A percentile compares a stretch with the other conserved stretches of the same genome.
These are phyloP conservation scores for Crithidia thermophila DNA, from an alignment of 208 protist genomes.

Conservation along the genomic window DNA sequence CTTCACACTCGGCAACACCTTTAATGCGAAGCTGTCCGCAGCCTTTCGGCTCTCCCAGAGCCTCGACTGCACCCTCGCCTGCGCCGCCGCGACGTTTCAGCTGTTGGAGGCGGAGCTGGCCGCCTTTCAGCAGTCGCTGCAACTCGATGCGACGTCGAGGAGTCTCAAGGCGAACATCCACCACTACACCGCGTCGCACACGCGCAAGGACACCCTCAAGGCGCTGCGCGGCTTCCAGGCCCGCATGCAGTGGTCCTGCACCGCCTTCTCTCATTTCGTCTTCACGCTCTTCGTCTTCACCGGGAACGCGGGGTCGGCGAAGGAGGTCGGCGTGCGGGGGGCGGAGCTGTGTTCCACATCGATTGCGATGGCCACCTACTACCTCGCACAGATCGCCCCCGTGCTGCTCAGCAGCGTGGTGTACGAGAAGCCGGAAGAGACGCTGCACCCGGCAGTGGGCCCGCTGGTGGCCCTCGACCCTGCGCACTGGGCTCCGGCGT, in stretches of 20 bases:
- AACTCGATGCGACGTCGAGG: neutral
- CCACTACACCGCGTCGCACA: constrained; percentile 4
- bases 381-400: constrained; percentile 26
- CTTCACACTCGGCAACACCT: constrained; percentile 37
- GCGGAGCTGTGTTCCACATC: constrained; percentile 25
- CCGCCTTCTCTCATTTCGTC: constrained; percentile 36
- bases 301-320: constrained; percentile 24
- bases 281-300: constrained; percentile 36
- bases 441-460: constrained; percentile 10
- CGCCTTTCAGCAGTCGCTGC: constrained; percentile 10
- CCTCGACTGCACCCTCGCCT: constrained; percentile 25
- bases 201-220: constrained; percentile 29
- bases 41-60: constrained; percentile 46
- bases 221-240: constrained; percentile 22
- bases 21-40: constrained; percentile 38
- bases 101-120: constrained; percentile 28
- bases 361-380: constrained; percentile 33
- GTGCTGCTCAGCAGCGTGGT: constrained; percentile 27
- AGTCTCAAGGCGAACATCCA: neutral
- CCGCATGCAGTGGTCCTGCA: constrained; percentile 33
- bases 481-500: constrained; percentile 22
- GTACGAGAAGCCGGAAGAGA: constrained; percentile 16
- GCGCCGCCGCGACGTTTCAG: constrained; percentile 19
- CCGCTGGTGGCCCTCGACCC: constrained; percentile 7
- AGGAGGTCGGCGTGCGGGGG: constrained; percentile 33